Evolutionary conservation across 768 basidiomycete genomes (phyloP).

Genomic region (Psilocybe cyanescens): DNA sequence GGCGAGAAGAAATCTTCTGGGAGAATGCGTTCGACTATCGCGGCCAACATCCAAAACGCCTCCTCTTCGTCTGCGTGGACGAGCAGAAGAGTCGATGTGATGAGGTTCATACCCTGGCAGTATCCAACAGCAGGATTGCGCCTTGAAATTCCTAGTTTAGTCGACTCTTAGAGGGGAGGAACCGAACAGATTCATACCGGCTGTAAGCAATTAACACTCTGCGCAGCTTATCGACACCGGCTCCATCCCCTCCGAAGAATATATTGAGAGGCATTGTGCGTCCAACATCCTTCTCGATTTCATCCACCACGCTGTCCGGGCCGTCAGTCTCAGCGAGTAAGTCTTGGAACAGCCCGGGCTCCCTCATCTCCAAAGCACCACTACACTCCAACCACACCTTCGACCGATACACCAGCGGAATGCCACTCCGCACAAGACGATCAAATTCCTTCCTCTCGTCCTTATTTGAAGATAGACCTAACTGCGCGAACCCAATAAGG

Average conservation of each 20-base stretch:
- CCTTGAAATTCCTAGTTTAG: conserved; percentile 39
- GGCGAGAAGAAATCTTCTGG: conserved; percentile 96
- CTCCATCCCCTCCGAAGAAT: conserved; percentile 97
- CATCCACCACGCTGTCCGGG: conserved; percentile 56
- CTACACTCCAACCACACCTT: conserved; percentile 95
- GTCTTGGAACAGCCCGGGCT: conserved; percentile 90
- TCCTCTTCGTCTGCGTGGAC: conserved; percentile 96
- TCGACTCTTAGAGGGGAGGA: neutral
- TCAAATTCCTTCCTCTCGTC: conserved; percentile 84
- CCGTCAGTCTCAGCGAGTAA: conserved; percentile 60
- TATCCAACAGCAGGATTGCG: conserved; percentile 94
- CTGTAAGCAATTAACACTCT: conserved; percentile 92
- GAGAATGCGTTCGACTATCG: conserved; percentile 86
- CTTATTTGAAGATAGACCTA: conserved; percentile 76
- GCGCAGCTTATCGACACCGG: conserved; percentile 89
- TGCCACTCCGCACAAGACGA: conserved; percentile 79
- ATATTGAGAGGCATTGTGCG: conserved; percentile 93
- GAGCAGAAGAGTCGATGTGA: conserved; percentile 92
- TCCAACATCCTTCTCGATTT: conserved; percentile 97
- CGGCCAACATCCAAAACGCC: conserved; percentile 93
- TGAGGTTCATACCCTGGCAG: conserved; percentile 94
- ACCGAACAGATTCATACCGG: conserved; percentile 55
- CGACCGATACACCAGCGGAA: conserved; percentile 85
- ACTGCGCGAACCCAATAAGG: conserved; percentile 88
- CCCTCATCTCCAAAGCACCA: conserved; percentile 88